Conservation (phyloP, 495 filamentous ascomycete species). For the Xylona heveae region DNA sequence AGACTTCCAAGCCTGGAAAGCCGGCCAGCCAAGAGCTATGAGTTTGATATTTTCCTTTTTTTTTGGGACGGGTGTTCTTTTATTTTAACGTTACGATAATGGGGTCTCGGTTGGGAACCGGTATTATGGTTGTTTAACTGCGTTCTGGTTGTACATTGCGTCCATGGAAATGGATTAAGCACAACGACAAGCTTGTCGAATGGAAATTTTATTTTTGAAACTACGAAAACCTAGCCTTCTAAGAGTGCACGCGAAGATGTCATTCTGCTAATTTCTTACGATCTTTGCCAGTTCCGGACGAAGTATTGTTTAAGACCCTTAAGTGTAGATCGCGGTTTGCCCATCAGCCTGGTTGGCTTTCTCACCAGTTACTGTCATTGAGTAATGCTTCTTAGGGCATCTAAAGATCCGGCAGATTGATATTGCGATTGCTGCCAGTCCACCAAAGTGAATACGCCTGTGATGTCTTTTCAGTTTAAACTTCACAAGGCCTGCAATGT, state of each 20-base stretch:
- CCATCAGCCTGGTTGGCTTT: too few relatives aligned
- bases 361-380: too few relatives aligned
- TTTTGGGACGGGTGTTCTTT: constrained; percentile 35
- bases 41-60: constrained; percentile 22
- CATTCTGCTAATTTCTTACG: not conserved
- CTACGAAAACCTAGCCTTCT: too few relatives aligned
- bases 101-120: constrained; percentile 62
- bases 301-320: too few relatives aligned
- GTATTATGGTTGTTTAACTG: constrained; percentile 57
- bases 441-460: too few relatives aligned
- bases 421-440: too few relatives aligned
- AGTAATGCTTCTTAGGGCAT: too few relatives aligned
- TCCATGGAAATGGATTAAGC: constrained; percentile 40
- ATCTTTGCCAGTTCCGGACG: not conserved
- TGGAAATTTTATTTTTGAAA: constrained; percentile 9
- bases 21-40: constrained; percentile 75
- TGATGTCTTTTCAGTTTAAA: too few relatives aligned
- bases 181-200: constrained; percentile 25
- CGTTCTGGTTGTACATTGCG: constrained; percentile 86
- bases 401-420: too few relatives aligned
- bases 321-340: too few relatives aligned
- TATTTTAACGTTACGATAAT: constrained; percentile 60
- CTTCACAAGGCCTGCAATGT: too few relatives aligned
- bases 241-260: too few relatives aligned
- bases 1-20: constrained; percentile 87